Base-by-base conservation (phyloP, 2,329 filamentous ascomycete genomes). In the Phaeophleospora eucalypticola region DNA sequence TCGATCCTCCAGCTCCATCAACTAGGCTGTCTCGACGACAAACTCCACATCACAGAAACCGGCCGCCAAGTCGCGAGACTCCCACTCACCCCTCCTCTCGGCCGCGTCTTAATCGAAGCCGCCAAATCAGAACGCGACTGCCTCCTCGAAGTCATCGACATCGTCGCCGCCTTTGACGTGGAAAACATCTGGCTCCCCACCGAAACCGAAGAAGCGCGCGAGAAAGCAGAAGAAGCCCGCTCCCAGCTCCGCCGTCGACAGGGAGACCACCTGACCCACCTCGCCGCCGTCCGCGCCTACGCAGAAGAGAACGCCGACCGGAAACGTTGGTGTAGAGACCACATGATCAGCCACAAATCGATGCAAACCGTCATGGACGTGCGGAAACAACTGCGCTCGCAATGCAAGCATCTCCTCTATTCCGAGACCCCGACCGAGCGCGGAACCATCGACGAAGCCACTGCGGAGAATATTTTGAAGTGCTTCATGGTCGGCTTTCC, bases 81-180 rank as follows among this genome's bases (percentile, higher is more conserved):
- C 17, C 93, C 93, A 0, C 77, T 98, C 1, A 83, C 89, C 0
- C 89, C 89, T 0, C 80, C 86, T 0, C 80, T 94, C 7, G 89
- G 86, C 0, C 81, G 89, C 1, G 89, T 95, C 1, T 74, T 98
- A 0, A 74, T 98, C 15, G 87, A 89, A 35, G 87, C 90, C 0
- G 81, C 84, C 0, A 78, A 79, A 4, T 78, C 84, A 0, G 80
- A 84, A 35, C 79, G 79, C 40, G 81, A 87, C 57, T 94, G 89
- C 57, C 70, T 96, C 1, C 67, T 84, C 0, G 89, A 95, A 56
- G 83, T 82, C 3, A 91, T 98, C 53, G 93, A 97, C 60, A 84
- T 96, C 45, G 86, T 84, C 41, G 78, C 81, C 1, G 79, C 77
- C 36, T 70, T 84, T n/a, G 81, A 77, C 51, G 80, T 82, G 1